Conservation (phyloP, 164 flowering plant genomes). For the Warburgia ugandensis region DNA sequence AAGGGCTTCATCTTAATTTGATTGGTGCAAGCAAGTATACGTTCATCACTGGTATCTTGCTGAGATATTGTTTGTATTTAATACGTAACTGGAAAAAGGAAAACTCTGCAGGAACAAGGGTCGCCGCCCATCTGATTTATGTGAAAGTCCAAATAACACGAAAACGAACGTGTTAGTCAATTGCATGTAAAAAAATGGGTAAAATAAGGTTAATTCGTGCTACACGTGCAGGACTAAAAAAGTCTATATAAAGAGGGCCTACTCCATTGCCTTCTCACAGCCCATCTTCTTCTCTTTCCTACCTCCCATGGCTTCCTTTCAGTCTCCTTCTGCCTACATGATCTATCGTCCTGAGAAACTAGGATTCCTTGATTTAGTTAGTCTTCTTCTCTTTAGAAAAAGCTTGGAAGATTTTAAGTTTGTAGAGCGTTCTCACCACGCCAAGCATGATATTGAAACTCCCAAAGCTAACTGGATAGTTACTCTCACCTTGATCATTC, state of each 20-base stretch:
- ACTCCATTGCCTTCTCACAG: background rate
- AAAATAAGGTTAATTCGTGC: too few relatives aligned
- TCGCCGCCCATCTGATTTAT: too few relatives aligned
- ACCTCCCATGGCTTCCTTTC: background rate
- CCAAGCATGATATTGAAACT: slow-evolving; percentile 5
- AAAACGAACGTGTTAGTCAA: too few relatives aligned
- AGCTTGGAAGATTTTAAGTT: slow-evolving; percentile 5
- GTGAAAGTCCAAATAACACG: too few relatives aligned
- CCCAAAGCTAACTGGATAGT: slow-evolving; percentile 1
- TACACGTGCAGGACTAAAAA: too few relatives aligned
- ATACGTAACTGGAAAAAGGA: too few relatives aligned
- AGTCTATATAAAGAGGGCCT: background rate
- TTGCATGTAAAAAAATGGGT: too few relatives aligned
- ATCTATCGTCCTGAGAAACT: slow-evolving; percentile 6
- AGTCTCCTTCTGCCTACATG: slow-evolving; percentile 1
- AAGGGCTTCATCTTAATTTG: too few relatives aligned
- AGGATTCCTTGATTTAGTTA: slow-evolving; percentile 9
- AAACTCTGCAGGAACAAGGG: too few relatives aligned
- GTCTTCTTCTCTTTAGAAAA: slow-evolving; percentile 7
- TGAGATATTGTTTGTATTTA: too few relatives aligned
- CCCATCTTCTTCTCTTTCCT: background rate
- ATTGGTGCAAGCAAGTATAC: too few relatives aligned
- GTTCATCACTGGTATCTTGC: too few relatives aligned
- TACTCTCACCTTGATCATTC: slow-evolving; percentile 4
- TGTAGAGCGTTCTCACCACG: slow-evolving; percentile 2